Conservation (phyloP, 805 yeast species). For the Starmerella roubikii region DNA sequence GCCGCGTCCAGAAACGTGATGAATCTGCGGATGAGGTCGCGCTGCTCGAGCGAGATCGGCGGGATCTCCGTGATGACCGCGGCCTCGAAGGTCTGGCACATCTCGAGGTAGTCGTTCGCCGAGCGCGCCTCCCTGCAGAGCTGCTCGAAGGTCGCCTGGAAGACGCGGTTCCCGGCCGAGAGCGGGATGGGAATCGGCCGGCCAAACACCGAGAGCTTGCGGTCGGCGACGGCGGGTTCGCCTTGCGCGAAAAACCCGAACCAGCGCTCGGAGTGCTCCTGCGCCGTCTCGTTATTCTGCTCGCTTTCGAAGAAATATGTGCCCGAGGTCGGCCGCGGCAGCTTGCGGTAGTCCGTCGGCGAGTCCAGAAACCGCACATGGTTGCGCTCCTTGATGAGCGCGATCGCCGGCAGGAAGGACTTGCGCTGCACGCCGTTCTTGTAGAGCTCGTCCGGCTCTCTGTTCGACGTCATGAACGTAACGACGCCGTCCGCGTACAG, state of each 20-base stretch:
- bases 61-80: slow-evolving; percentile 92
- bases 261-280: slow-evolving; percentile 62
- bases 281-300: slow-evolving; percentile 39
- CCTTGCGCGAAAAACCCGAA: slow-evolving; percentile 61
- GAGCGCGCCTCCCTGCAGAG: slow-evolving; percentile 78
- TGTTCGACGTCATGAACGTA: slow-evolving; percentile 83
- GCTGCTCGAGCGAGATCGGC: slow-evolving; percentile 54
- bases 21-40: slow-evolving; percentile 80
- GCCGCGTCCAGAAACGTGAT: slow-evolving; percentile 93
- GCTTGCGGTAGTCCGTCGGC: slow-evolving; percentile 85
- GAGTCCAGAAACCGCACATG: slow-evolving; percentile 72
- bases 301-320: slow-evolving; percentile 33
- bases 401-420: slow-evolving; percentile 84
- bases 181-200: slow-evolving; percentile 62
- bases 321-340: slow-evolving; percentile 61
- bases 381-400: slow-evolving; percentile 56
- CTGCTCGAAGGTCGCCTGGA: slow-evolving; percentile 76
- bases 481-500: slow-evolving; percentile 59
- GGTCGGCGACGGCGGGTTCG: slow-evolving; percentile 24
- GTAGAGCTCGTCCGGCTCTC: slow-evolving; percentile 89
- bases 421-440: slow-evolving; percentile 88
- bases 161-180: slow-evolving; percentile 66
- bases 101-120: slow-evolving; percentile 84
- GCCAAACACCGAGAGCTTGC: slow-evolving; percentile 64
- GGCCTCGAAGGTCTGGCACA: slow-evolving; percentile 62